Percentiles rank a stretch among this genome's conserved stretches.
These are phyloP conservation scores for Rosa rugosa DNA, from an alignment of 306 rosid genomes.

Conservation along the genomic window DNA sequence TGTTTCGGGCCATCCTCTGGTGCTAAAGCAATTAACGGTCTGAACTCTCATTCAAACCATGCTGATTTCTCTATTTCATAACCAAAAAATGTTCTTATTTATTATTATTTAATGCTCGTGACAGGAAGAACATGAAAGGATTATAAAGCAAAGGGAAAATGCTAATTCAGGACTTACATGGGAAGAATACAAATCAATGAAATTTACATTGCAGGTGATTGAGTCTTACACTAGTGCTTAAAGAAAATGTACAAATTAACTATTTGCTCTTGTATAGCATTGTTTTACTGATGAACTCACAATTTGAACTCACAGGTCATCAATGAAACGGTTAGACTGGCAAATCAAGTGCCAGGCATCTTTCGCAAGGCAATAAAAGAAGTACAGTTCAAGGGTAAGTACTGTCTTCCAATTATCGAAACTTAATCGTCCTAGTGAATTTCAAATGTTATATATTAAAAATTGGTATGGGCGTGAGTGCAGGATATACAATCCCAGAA, in stretches of 20 bases:
- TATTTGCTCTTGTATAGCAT: neutral
- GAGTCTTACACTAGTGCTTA: neutral
- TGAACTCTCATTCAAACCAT: neutral
- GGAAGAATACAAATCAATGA: slow-evolving; percentile 5
- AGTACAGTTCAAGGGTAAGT: slow-evolving; percentile 65
- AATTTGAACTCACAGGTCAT: slow-evolving; percentile 51
- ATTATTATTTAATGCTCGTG: too few species aligned
- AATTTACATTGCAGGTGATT: neutral
- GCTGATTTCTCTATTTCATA: neutral
- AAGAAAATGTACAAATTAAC: neutral
- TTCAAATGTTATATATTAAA: slow-evolving; percentile 29
- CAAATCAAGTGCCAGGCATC: slow-evolving; percentile 92
- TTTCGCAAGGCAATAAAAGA: slow-evolving; percentile 80
- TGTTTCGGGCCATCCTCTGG: slow-evolving; percentile 67
- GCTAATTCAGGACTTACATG: neutral
- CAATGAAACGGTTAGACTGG: slow-evolving; percentile 89
- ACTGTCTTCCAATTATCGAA: neutral
- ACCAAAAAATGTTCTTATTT: neutral
- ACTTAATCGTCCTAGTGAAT: neutral
- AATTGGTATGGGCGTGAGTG: slow-evolving; percentile 1
- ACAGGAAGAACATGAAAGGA: slow-evolving; percentile 77
- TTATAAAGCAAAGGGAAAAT: neutral
- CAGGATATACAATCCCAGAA: slow-evolving; percentile 91
- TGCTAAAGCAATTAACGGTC: slow-evolving; percentile 67
- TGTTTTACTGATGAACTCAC: neutral